phyloP scores from a whole-genome alignment of 2,329 filamentous ascomycete species.

The Ambrosiella beaveri region DNA sequence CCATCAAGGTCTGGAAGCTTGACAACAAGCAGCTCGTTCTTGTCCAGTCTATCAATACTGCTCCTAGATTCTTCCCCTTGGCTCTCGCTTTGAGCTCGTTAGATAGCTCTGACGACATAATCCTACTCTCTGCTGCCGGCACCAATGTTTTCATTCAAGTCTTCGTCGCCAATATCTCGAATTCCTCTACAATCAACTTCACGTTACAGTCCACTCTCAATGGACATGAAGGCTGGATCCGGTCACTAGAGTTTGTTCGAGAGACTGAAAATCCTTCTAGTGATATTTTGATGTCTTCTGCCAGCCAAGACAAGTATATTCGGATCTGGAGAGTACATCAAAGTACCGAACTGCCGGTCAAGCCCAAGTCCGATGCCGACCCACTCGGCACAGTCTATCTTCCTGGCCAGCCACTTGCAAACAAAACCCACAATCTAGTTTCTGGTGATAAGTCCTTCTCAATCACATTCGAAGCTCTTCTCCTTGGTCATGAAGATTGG shows the following conservation, averaged over 20 bases:
- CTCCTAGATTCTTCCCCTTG: slow-evolving; percentile 68
- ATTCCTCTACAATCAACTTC: slow-evolving; percentile 33
- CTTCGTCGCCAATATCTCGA: slow-evolving; percentile 39
- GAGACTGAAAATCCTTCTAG: slow-evolving; percentile 27
- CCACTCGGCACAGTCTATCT: slow-evolving; percentile 39
- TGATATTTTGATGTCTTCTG: slow-evolving; percentile 73
- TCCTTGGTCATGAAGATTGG: slow-evolving; percentile 96
- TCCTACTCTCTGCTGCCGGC: slow-evolving; percentile 68
- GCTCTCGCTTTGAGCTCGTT: slow-evolving; percentile 52
- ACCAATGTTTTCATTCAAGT: slow-evolving; percentile 72
- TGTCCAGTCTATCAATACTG: slow-evolving; percentile 53
- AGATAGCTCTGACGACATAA: slow-evolving; percentile 30
- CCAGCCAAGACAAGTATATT: slow-evolving; percentile 94
- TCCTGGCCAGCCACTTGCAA: slow-evolving; percentile 59
- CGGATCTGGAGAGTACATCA: slow-evolving; percentile 76
- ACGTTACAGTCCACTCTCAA: slow-evolving; percentile 57
- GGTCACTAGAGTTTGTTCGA: slow-evolving; percentile 61
- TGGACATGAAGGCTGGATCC: slow-evolving; percentile 90
- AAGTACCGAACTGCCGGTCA: slow-evolving; percentile 45
- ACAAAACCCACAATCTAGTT: slow-evolving; percentile 69
- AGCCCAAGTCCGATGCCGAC: slow-evolving; percentile 35
- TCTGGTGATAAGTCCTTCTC: slow-evolving; percentile 48
- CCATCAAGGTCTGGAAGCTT: slow-evolving; percentile 53
- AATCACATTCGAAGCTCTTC: slow-evolving; percentile 79
- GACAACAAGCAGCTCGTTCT: slow-evolving; percentile 31